These are phyloP conservation scores for Cyclotella kingstonii DNA, from an alignment of 108 stramenopile genomes.

Conservation along the genomic window DNA sequence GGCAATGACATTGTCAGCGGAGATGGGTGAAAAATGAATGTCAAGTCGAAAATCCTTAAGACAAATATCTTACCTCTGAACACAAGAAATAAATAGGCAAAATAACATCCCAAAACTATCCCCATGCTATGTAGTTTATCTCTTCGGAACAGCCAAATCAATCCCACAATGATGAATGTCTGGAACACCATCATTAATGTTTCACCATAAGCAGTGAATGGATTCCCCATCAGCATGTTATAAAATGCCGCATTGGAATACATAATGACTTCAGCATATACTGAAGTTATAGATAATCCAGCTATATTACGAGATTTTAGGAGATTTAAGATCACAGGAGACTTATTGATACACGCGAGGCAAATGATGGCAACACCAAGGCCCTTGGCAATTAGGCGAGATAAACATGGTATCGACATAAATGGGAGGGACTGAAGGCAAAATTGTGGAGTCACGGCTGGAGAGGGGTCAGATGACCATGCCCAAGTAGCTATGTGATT, in stretches of 20 bases:
- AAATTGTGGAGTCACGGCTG: conserved; percentile 39
- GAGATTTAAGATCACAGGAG: conserved; percentile 72
- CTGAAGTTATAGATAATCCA: conserved; percentile 52
- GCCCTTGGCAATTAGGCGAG: conserved; percentile 55
- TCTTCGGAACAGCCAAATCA: conserved; percentile 56
- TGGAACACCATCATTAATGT: conserved; percentile 62
- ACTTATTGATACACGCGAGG: conserved; percentile 68
- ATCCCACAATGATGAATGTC: conserved; percentile 42
- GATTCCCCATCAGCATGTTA: conserved; percentile 60
- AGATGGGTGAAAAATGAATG: neutral
- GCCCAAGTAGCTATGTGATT: conserved; percentile 57
- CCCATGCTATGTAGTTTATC: conserved; percentile 26
- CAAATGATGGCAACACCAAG: conserved; percentile 76
- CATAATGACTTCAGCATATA: conserved; percentile 68
- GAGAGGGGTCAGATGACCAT: conserved; percentile 54
- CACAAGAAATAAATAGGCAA: conserved; percentile 37
- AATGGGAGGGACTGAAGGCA: conserved; percentile 54
- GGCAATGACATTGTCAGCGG: too few species aligned
- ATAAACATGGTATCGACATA: conserved; percentile 50
- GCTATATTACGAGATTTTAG: conserved; percentile 47
- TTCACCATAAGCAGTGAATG: conserved; percentile 85
- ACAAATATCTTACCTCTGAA: neutral
- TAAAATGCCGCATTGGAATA: conserved; percentile 73
- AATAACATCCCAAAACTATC: conserved; percentile 30
- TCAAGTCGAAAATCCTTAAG: neutral